A percentile compares a stretch with the other conserved stretches of the same genome.
Evolutionary conservation across 179 eudicot species (phyloP).

Genomic region (Silene noctiflora): DNA sequence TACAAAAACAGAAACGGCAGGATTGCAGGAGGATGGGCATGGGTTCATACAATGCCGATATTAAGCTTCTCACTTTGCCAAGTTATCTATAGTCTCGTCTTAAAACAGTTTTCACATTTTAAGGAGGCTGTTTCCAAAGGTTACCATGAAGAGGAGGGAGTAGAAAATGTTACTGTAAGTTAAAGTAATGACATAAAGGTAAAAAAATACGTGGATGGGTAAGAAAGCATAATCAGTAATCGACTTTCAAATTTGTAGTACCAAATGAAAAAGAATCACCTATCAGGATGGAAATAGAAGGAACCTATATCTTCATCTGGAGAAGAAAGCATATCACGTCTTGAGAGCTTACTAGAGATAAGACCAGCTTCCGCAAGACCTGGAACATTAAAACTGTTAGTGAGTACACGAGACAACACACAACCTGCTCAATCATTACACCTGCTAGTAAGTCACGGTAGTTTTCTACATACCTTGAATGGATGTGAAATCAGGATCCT

Average conservation of each 20-base stretch:
- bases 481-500: slow-evolving; percentile 89
- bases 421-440: slow-evolving; percentile 13
- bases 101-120: too few relatives aligned
- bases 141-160: too few relatives aligned
- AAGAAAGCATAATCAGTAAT: not conserved
- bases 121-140: too few relatives aligned
- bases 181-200: not conserved
- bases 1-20: slow-evolving; percentile 3
- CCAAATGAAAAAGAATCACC: slow-evolving; percentile 40
- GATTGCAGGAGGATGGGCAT: too few relatives aligned
- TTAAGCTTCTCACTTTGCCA: too few relatives aligned
- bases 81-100: too few relatives aligned
- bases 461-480: slow-evolving; percentile 60
- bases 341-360: slow-evolving; percentile 92
- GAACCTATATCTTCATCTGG: slow-evolving; percentile 61
- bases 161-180: too few relatives aligned
- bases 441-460: not conserved
- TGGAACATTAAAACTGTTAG: slow-evolving; percentile 33
- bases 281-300: slow-evolving; percentile 73
- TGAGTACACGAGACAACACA: slow-evolving; percentile 17
- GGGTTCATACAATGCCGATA: too few relatives aligned
- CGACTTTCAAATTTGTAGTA: not conserved
- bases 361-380: slow-evolving; percentile 99
- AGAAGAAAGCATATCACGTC: slow-evolving; percentile 62
- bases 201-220: not conserved